Evolutionary conservation across 2,329 filamentous ascomycete species (phyloP).

Genomic region (Sporothrix mexicana): DNA sequence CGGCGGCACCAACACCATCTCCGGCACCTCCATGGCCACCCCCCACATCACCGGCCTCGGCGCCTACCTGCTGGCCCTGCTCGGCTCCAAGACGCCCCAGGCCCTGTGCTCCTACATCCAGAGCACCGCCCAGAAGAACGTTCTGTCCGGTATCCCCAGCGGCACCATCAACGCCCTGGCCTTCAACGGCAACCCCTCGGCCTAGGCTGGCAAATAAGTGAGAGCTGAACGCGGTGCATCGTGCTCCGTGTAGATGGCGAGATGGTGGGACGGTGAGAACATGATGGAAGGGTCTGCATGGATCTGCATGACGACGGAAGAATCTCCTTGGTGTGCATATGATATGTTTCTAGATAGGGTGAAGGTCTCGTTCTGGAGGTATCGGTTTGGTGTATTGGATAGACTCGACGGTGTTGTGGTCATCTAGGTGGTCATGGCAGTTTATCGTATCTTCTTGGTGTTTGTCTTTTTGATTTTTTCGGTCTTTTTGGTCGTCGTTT

Average conservation of each 20-base stretch:
- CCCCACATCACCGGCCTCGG: conserved; percentile 47
- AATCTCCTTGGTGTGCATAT: background rate
- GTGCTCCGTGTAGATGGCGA: background rate
- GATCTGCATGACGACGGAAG: too few species aligned
- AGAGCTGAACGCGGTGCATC: background rate
- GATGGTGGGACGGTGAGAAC: too few species aligned
- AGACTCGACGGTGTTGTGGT: too few species aligned
- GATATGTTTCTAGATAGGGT: background rate
- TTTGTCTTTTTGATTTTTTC: background rate
- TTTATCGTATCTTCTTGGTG: background rate
- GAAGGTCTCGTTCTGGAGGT: too few species aligned
- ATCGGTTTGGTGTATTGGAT: background rate
- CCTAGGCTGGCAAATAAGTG: background rate
- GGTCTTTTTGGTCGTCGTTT: background rate
- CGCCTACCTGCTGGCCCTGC: conserved; percentile 53
- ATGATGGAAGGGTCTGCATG: background rate
- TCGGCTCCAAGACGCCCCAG: conserved; percentile 50
- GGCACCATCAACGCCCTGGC: conserved; percentile 59
- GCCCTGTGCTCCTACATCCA: conserved; percentile 56
- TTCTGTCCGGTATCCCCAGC: conserved; percentile 49
- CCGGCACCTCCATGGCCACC: conserved; percentile 53
- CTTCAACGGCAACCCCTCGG: conserved; percentile 59
- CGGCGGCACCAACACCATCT: conserved; percentile 50
- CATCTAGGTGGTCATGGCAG: too few species aligned
- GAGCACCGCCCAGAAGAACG: conserved; percentile 49